Conservation (phyloP, 805 yeast species). For the Tetrapisispora pingtungensis region DNA sequence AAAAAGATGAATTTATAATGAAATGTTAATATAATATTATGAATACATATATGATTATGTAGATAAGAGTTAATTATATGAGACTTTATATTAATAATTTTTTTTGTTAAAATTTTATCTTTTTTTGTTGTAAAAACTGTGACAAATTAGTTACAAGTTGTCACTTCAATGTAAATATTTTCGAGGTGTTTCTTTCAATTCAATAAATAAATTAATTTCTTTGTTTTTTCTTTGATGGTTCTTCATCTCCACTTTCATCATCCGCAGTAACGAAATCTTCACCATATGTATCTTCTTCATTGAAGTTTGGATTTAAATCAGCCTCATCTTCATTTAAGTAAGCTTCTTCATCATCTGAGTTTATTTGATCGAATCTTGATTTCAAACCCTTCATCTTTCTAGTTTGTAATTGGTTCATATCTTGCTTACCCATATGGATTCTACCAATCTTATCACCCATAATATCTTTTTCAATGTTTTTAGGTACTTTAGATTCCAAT, state of each 20-base stretch:
- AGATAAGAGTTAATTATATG: too few relatives aligned
- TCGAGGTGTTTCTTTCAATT: too few relatives aligned
- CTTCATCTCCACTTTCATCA: slow-evolving; percentile 17
- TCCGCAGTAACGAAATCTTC: slow-evolving; percentile 29
- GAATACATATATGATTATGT: too few relatives aligned
- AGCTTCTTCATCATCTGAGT: slow-evolving; percentile 42
- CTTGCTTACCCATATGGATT: slow-evolving; percentile 94
- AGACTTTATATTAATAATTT: too few relatives aligned
- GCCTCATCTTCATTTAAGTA: slow-evolving; percentile 35
- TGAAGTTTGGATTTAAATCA: slow-evolving; percentile 23
- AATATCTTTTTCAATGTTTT: slow-evolving; percentile 77
- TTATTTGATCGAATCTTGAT: slow-evolving; percentile 68
- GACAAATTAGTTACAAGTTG: background rate
- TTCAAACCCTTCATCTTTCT: slow-evolving; percentile 98
- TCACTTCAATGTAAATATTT: too few relatives aligned
- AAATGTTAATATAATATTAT: too few relatives aligned
- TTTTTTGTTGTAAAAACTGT: background rate
- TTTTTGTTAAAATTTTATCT: too few relatives aligned
- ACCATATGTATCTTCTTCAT: slow-evolving; percentile 19
- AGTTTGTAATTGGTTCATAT: slow-evolving; percentile 79
- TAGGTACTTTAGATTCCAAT: slow-evolving; percentile 69
- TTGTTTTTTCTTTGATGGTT: slow-evolving; percentile 25
- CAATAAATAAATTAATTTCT: slow-evolving; percentile 12
- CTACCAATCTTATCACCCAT: slow-evolving; percentile 97
- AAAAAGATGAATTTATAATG: too few relatives aligned